Evolutionary conservation across 2,329 filamentous ascomycete species (phyloP), one percentile per base, ranked within the genome.

Genomic region (Cordyceps cateniannulata): DNA sequence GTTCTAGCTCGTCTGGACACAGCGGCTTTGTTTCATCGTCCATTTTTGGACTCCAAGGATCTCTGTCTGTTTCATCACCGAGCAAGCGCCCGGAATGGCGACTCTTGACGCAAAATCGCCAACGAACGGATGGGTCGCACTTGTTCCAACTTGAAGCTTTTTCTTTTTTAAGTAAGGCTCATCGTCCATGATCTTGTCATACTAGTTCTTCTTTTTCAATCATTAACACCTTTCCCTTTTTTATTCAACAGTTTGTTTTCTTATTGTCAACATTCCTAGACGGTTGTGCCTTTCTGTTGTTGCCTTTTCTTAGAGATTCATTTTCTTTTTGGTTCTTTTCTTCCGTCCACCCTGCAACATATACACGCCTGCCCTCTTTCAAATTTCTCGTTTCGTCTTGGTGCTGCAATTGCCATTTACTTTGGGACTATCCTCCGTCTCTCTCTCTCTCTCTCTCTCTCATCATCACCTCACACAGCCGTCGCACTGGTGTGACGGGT

Each of bases 231-330:
- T 44, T 47, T 40, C 3, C 20, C 18, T 24, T 42, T 56, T 25
- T 4, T 22, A 8, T 22, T 49, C 44, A 44, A 32, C 48, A 50
- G 7, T 59, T 57, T 35, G 32, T 22, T 54, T 60, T 58, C 45
- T 32, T 58, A 58, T 50, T 42, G 55, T 58, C 55, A 56, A 50
- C 45, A 27, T 58, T 50, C 24, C 55, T 58, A 58, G 45, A 58
- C 55, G 45, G 25, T 51, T 45, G 48, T 53, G 35, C 25, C 38
- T 60, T 52, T 45, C n/a, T 45, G 18, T 45, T 35, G 40, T 27
- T 10, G 10, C n/a, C n/a, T 18, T 56, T 52, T 48, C 50, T 29
- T 60, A 47, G 22, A 47, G 51, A 35, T 57, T 51, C 48, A 38
- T 51, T 51, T 49, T 29, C 42, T 42, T 35, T 14, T 60, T 55